Evolutionary conservation across 192 early-diverging fungal genomes (phyloP), one percentile per base, ranked within the genome.

Genomic region (Coemansia sp.): DNA sequence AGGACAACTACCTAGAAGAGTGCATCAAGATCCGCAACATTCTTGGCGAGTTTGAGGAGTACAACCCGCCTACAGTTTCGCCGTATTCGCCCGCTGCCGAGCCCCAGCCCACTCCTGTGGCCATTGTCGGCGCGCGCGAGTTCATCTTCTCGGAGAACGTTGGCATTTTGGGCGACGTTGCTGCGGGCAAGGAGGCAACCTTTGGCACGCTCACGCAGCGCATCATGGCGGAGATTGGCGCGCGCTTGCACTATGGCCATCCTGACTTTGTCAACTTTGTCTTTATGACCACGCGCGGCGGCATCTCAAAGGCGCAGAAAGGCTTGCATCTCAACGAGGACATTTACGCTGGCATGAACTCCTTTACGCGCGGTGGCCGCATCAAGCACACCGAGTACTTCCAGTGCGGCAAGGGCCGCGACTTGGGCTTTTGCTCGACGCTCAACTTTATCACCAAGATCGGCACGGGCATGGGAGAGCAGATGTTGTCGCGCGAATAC

Each of bases 1-100:
- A 93, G 82, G 93, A 94, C 68, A 91, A 94, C 70, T 94, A 93
- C 63, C 81, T 94, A n/a, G 93, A 94, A 57, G 91, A 93, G 80
- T 86, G 87, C 39, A 77, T 94, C 65, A 94, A 94, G 75, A 90
- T 94, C 58, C 83, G 91, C 21, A 91, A 90, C 68, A 85, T 93
- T 6, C 80, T 94, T 4, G 88, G 88, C 21, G 91, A 94, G 74
- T 93, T 94, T 82, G 92, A 92, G 62, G 82, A 86, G 58, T 84
- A 85, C 71, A 85, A 88, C 34, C 84, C 82, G 3, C 77, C 87
- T 1, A 72, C 76, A 8, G 67, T 84, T 14, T 88, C 89, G 12
- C 88, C 90, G 1, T 92, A 92, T 65, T 87, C 86, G 19, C 81
- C 84, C 5, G 80, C 80, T 62, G 74, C 83, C 44, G 82, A 84